Evolutionary conservation across 768 basidiomycete genomes (phyloP), one percentile per base, ranked within the genome.

Genomic region (Boletellus emodensis): DNA sequence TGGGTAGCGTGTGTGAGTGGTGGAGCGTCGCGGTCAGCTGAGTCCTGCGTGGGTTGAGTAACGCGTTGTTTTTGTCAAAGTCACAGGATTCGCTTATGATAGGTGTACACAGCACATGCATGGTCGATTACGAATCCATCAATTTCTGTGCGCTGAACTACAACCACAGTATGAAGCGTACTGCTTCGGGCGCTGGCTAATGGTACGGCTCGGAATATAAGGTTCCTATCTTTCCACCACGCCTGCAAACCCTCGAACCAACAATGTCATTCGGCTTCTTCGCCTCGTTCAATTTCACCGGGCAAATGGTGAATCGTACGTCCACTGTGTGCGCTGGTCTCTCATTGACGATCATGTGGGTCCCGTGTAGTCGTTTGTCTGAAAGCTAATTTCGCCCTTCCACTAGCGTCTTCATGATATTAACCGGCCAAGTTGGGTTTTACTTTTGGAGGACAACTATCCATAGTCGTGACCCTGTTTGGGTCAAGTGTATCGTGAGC

Each of bases 401-500:
- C 6, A 1, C 26, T 11, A 64, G 63, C 14, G 13, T 54, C 33
- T 65, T 64, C 32, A 1, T 54, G 35, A 42, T 64, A 35, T 33
- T 66, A n/a, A 63, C 61, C 8, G 1, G 40, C 20, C 63, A 65
- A 53, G 57, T 64, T 12, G 52, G 28, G 40, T n/a, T 57, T 8
- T 66, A 65, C 39, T 51, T 66, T 47, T 41, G 56, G 51, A 65
- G 34, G 17, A 35, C n/a, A 9, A 1, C 50, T 12, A 22, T 56
- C 35, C 59, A 50, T 40, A 13, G 35, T 32, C 55, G 57, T 24
- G 64, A 65, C 6, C 28, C 53, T 36, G 18, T 34, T 45, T 65
- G 63, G 63, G 39, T 59, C 38, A 65, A 64, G 46, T 36, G 47
- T 22, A 17, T 55, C 18, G 63, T 65, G 34, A 3, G 63, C 45